Evolutionary conservation across 345 rosid genomes (phyloP).

Genomic region (Salix arbutifolia): DNA sequence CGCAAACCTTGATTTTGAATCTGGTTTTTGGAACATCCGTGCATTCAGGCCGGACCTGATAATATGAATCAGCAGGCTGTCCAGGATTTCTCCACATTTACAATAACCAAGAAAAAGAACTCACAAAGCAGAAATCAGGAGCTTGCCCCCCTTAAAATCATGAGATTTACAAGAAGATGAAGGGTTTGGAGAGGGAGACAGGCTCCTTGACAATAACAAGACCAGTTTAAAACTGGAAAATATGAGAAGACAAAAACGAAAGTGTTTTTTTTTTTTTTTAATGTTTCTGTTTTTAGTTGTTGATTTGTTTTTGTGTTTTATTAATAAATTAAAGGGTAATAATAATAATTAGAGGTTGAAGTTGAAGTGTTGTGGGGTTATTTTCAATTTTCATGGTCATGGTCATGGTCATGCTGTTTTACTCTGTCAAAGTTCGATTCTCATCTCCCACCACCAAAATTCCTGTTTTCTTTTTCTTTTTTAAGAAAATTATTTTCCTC

Average conservation of each 20-base stretch:
- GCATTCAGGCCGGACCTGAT: constrained; percentile 89
- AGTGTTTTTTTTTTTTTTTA: neutral
- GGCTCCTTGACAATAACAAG: constrained; percentile 1
- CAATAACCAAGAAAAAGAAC: constrained; percentile 5
- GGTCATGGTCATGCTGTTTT: neutral
- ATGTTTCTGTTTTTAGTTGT: neutral
- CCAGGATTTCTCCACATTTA: constrained; percentile 71
- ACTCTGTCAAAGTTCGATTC: constrained; percentile 1
- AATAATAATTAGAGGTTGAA: neutral
- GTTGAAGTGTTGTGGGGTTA: neutral
- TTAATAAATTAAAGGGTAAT: neutral
- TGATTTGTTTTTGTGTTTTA: neutral
- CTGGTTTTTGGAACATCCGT: constrained; percentile 80
- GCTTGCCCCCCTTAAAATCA: constrained; percentile 10
- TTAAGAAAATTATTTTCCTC: neutral
- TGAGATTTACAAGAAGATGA: neutral
- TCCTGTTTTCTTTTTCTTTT: neutral
- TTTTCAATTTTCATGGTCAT: neutral
- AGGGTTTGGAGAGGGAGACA: neutral
- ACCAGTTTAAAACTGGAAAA: constrained; percentile 13
- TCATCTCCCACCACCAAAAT: neutral
- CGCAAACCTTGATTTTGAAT: constrained; percentile 87
- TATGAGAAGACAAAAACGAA: neutral
- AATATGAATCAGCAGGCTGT: constrained; percentile 82
- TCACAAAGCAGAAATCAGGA: constrained; percentile 12